Evolutionary conservation across 306 rosid genomes (phyloP).

Genomic region (Crotalaria pallida): DNA sequence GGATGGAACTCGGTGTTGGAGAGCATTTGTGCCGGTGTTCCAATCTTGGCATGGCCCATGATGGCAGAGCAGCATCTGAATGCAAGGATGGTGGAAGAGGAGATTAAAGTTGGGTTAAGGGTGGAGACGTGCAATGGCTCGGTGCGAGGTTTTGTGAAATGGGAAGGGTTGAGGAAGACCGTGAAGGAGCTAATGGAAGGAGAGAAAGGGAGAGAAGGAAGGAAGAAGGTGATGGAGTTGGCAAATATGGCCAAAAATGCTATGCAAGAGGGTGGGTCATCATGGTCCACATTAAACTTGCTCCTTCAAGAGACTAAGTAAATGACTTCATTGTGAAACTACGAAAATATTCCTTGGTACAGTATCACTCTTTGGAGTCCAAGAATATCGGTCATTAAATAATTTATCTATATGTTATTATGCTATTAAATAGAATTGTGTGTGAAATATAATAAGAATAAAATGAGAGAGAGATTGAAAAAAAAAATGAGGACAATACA

Average conservation of each 20-base stretch:
- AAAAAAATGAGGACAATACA: no score
- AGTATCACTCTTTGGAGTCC: no score
- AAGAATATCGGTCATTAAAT: no score
- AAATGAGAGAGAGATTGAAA: no score
- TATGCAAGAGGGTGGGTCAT: slow-evolving; percentile 2
- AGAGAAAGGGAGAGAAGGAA: background rate
- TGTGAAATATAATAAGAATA: no score
- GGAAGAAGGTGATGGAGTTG: background rate
- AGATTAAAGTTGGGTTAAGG: slow-evolving; percentile 4
- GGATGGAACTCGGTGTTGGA: slow-evolving; percentile 2
- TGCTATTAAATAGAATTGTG: no score
- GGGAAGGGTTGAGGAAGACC: background rate
- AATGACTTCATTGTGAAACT: no score
- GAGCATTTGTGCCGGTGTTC: slow-evolving; percentile 10
- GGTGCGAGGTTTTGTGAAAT: background rate
- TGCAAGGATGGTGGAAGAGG: slow-evolving; percentile 14
- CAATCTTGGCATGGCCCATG: slow-evolving; percentile 15
- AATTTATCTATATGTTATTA: no score
- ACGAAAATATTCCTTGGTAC: no score
- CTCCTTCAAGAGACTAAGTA: background rate
- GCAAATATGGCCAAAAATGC: background rate
- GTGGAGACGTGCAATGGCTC: background rate
- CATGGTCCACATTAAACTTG: background rate
- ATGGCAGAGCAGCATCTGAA: slow-evolving; percentile 18
- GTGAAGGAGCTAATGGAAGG: slow-evolving; percentile 10